Evolutionary conservation across 1,139 yeast genomes (phyloP).

Genomic region (Kluyveromyces marxianus): DNA sequence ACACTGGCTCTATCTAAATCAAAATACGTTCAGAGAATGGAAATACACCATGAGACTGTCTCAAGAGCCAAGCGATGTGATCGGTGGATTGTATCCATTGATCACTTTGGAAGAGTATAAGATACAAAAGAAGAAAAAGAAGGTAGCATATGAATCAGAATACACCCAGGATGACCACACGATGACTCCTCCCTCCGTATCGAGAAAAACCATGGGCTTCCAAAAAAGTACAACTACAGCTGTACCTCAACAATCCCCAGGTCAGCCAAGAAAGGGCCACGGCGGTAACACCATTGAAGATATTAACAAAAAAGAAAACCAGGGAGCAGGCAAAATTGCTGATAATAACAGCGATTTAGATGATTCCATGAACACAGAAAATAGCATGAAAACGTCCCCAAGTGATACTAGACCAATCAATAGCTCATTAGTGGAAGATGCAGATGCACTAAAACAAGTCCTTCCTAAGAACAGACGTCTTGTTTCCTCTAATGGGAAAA

Average conservation of each 20-base stretch:
- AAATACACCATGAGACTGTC: constrained; percentile 76
- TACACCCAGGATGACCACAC: constrained; percentile 18
- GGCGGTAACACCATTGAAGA: constrained; percentile 32
- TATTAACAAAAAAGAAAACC: constrained; percentile 15
- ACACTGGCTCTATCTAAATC: constrained; percentile 95
- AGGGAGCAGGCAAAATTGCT: neutral
- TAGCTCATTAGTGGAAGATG: constrained; percentile 10
- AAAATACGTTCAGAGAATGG: constrained; percentile 95
- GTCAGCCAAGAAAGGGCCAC: constrained; percentile 83
- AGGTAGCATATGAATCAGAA: constrained; percentile 8
- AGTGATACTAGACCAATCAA: constrained; percentile 9
- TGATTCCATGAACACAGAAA: constrained; percentile 8
- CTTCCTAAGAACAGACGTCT: constrained; percentile 27
- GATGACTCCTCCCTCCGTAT: constrained; percentile 25
- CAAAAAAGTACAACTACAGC: constrained; percentile 49
- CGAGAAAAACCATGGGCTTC: constrained; percentile 12
- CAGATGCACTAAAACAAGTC: constrained; percentile 19
- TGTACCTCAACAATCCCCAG: constrained; percentile 89
- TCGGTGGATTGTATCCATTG: constrained; percentile 73
- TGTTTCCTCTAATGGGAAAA: constrained; percentile 18
- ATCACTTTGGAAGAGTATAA: constrained; percentile 46
- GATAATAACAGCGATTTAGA: constrained; percentile 5
- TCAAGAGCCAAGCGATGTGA: constrained; percentile 51
- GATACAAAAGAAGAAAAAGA: constrained; percentile 33
- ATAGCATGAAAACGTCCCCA: constrained; percentile 9